phyloP scores from a whole-genome alignment of 2,329 filamentous ascomycete species.

The Penicillium sclerotigenum region DNA sequence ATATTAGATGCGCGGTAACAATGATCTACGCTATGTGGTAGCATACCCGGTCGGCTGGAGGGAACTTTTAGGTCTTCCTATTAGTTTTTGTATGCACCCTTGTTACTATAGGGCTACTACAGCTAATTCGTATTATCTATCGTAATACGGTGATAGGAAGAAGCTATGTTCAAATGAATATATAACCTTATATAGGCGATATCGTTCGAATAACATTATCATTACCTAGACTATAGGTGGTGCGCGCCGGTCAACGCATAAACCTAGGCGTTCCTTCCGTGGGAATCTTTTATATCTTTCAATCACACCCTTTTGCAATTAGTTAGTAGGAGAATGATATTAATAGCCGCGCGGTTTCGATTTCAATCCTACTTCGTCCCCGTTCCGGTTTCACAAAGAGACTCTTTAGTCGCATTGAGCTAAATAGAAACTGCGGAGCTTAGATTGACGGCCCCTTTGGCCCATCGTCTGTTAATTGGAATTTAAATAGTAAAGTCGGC shows the following conservation, averaged over 20 bases:
- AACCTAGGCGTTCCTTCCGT: constrained; percentile 9
- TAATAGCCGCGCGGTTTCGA: constrained; percentile 4
- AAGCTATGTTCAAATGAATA: not conserved
- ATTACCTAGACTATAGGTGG: constrained; percentile 5
- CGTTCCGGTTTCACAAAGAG: constrained; percentile 10
- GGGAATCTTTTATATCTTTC: constrained; percentile 6
- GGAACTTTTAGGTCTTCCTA: constrained; percentile 2
- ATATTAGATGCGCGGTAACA: constrained; percentile 8
- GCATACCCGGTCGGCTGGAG: constrained; percentile 1
- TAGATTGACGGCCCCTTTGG: constrained; percentile 14
- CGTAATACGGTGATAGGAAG: constrained; percentile 8
- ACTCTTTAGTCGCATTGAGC: constrained; percentile 3
- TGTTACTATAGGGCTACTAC: not conserved
- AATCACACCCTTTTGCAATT: constrained; percentile 9
- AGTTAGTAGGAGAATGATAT: constrained; percentile 11
- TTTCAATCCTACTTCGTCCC: constrained; percentile 10
- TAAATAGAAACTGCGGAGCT: constrained; percentile 3
- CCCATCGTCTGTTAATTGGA: constrained; percentile 1
- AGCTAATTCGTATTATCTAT: constrained; percentile 4
- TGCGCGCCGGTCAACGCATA: constrained; percentile 5
- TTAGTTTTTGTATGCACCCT: not conserved
- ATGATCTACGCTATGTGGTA: constrained; percentile 15
- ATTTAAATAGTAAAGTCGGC: not conserved
- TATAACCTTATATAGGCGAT: constrained; percentile 1
- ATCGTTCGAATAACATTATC: constrained; percentile 5